Conservation (phyloP, 148 eudicot species). For the Linanthus parryae region DNA sequence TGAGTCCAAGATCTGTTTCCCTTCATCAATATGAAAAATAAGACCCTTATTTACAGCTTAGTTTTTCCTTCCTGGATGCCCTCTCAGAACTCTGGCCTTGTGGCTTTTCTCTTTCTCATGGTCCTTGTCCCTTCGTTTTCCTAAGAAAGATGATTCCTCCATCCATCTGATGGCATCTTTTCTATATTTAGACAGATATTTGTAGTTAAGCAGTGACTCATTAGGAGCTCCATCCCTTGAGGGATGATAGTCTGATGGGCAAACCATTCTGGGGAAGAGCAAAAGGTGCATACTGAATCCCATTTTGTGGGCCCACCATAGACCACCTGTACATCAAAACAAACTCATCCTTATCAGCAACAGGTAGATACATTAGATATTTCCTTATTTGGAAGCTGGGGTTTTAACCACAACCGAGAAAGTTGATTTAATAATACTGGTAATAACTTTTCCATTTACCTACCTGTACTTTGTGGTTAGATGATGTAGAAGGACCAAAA, state of each 20-base stretch:
- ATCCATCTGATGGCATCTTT: not conserved
- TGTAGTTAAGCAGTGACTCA: not conserved
- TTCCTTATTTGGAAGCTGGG: too few species aligned
- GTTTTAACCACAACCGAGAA: too few species aligned
- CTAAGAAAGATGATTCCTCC: not conserved
- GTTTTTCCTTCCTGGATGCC: constrained; percentile 5
- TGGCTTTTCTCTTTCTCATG: not conserved
- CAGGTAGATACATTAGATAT: not conserved
- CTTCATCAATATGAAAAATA: not conserved
- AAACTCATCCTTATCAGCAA: constrained; percentile 10
- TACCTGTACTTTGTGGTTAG: constrained; percentile 71
- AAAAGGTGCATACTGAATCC: constrained; percentile 62
- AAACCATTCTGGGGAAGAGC: constrained; percentile 68
- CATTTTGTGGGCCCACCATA: constrained; percentile 52
- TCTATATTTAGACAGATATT: constrained; percentile 3
- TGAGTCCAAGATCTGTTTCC: not conserved
- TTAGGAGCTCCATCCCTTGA: not conserved
- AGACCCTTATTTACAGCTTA: constrained; percentile 23
- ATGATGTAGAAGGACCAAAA: constrained; percentile 53
- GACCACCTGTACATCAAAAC: constrained; percentile 42
- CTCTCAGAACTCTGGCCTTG: not conserved
- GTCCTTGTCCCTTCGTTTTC: not conserved
- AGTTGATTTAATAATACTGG: not conserved
- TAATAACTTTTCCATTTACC: constrained; percentile 7
- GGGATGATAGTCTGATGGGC: constrained; percentile 38